Evolutionary conservation across 1,139 yeast species (phyloP).

Genomic region (Kluyveromyces sp.): DNA sequence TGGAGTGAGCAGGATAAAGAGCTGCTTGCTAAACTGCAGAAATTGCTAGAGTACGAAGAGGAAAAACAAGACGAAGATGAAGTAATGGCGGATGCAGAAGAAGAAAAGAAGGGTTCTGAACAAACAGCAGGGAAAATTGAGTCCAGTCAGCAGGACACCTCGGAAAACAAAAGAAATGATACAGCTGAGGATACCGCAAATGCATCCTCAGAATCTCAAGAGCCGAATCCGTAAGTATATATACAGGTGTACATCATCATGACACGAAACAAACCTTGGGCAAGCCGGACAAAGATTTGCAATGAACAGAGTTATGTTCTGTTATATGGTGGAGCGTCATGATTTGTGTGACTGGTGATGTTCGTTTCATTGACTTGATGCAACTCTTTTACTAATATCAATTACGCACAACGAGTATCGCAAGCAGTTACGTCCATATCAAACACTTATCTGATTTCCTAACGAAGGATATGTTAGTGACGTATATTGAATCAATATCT

Average conservation of each 20-base stretch:
- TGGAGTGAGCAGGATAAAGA: slow-evolving; percentile 59
- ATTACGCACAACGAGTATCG: no score
- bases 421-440: slow-evolving; percentile 5
- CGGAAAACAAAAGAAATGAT: slow-evolving; percentile 15
- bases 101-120: slow-evolving; percentile 19
- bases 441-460: slow-evolving; percentile 11
- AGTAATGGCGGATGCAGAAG: slow-evolving; percentile 15
- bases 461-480: slow-evolving; percentile 28
- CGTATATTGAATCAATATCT: slow-evolving; percentile 37
- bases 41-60: slow-evolving; percentile 44
- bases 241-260: slow-evolving; percentile 1
- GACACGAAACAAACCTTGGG: not conserved
- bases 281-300: no score
- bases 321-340: not conserved
- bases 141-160: no score
- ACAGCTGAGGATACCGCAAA: slow-evolving; percentile 18
- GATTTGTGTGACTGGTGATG: not conserved
- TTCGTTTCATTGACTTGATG: not conserved
- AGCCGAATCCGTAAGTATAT: slow-evolving; percentile 14
- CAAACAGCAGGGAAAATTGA: no score
- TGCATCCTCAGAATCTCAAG: slow-evolving; percentile 11
- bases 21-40: slow-evolving; percentile 46
- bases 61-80: slow-evolving; percentile 36
- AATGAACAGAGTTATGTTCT: not conserved
- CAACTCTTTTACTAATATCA: not conserved